Percentiles rank a stretch among this genome's conserved stretches.
Conservation (phyloP, 129 eudicot genomes). For the Cynara cardunculus region DNA sequence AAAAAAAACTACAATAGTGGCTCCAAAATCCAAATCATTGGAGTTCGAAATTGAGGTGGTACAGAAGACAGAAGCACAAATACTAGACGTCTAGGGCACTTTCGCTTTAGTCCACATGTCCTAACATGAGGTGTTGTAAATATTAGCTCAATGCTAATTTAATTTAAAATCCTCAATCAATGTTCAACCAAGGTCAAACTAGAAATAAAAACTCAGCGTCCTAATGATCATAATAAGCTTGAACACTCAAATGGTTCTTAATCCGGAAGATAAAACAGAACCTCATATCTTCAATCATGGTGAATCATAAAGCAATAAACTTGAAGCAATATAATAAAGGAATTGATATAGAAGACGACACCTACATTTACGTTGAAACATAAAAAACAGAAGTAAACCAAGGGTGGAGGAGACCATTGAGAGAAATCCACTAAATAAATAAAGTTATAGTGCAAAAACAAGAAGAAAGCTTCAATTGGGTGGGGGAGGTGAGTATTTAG, state of each 20-base stretch:
- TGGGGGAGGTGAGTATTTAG: no score
- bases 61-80: not conserved
- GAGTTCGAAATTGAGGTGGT: not conserved
- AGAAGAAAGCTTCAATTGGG: no score
- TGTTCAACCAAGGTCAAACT: not conserved
- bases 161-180: not conserved
- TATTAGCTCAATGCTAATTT: not conserved
- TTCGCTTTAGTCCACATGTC: not conserved
- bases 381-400: not conserved
- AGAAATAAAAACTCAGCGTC: not conserved
- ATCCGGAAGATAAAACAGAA: not conserved
- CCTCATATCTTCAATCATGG: not conserved
- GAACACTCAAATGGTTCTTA: not conserved
- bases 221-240: not conserved
- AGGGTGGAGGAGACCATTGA: no score
- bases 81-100: not conserved
- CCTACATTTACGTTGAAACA: not conserved
- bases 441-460: no score
- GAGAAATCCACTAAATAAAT: no score
- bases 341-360: not conserved
- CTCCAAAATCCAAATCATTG: not conserved
- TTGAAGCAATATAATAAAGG: not conserved
- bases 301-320: not conserved
- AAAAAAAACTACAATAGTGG: not conserved
- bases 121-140: not conserved